These are phyloP conservation scores for Candida albicans DNA, from an alignment of 1,139 yeast genomes.

Conservation along the genomic window DNA sequence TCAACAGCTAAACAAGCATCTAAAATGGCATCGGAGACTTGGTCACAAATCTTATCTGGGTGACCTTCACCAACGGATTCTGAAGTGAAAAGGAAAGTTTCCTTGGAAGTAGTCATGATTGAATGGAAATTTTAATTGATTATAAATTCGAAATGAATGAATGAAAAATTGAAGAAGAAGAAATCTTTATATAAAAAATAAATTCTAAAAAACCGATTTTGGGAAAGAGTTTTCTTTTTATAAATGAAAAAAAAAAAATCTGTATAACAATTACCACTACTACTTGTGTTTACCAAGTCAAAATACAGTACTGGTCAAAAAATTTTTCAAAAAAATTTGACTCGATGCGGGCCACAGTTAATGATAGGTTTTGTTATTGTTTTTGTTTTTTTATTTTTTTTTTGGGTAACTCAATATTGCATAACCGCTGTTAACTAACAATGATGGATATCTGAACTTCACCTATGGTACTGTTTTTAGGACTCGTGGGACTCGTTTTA, in stretches of 20 bases:
- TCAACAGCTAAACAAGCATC: conserved; percentile 97
- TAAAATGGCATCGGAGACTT: conserved; percentile 95
- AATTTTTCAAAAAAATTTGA: not conserved
- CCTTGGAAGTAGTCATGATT: conserved; percentile 24
- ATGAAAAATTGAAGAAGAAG: conserved; percentile 1
- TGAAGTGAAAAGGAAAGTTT: conserved; percentile 79
- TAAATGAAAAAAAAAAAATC: not conserved
- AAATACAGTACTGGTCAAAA: not conserved
- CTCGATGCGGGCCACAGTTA: conserved; percentile 7
- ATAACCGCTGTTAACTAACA: not conserved
- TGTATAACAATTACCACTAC: no score
- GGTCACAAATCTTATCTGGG: conserved; percentile 99
- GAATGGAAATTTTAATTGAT: not conserved
- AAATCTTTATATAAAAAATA: not conserved
- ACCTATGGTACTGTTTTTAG: no score
- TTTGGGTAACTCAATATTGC: not conserved
- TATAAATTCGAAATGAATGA: conserved; percentile 3
- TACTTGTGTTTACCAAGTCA: no score
- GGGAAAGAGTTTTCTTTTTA: conserved; percentile 1
- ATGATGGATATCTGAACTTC: no score
- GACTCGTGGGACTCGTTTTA: conserved; percentile 8
- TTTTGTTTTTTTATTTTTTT: not conserved
- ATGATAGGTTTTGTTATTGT: not conserved
- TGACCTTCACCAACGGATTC: conserved; percentile 99
- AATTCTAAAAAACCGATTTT: not conserved